These are phyloP conservation scores for Cryphonectria parasitica DNA, from an alignment of 2,329 filamentous ascomycete species.

Conservation along the genomic window DNA sequence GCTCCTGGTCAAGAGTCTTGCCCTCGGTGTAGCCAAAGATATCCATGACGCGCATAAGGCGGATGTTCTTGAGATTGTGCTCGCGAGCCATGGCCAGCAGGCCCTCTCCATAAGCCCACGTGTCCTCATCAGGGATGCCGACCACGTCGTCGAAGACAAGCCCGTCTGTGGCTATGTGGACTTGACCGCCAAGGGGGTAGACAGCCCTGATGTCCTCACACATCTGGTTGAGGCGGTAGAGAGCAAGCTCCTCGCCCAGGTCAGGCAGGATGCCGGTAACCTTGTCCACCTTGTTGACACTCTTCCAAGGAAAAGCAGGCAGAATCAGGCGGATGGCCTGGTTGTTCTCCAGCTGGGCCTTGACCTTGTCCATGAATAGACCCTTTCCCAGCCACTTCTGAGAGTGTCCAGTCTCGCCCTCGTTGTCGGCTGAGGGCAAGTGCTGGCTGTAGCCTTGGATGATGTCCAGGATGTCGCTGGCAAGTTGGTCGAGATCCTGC, in stretches of 20 bases:
- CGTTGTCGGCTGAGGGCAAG: not conserved
- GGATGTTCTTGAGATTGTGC: not conserved
- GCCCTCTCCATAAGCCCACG: not conserved
- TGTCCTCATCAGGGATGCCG: not conserved
- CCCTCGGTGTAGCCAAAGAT: not conserved
- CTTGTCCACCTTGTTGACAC: conserved; percentile 36
- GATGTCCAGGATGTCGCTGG: conserved; percentile 2
- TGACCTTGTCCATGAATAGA: conserved; percentile 10
- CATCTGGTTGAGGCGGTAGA: not conserved
- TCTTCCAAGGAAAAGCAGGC: conserved; percentile 33
- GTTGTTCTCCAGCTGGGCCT: conserved; percentile 8
- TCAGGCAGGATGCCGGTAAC: conserved; percentile 44
- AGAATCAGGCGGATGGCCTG: conserved; percentile 6
- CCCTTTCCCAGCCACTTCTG: conserved; percentile 1
- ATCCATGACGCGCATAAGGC: not conserved
- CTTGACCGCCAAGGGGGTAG: not conserved
- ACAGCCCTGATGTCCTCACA: not conserved
- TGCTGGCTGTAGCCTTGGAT: conserved; percentile 3
- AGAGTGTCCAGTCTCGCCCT: not conserved
- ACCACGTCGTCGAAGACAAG: conserved; percentile 1
- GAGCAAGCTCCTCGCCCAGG: conserved; percentile 33
- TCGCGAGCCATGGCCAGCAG: not conserved
- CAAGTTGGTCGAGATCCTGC: not conserved
- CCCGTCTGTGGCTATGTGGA: not conserved
- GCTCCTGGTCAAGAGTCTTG: not conserved